Evolutionary conservation across 2,329 filamentous ascomycete species (phyloP), one percentile per base, ranked within the genome.

Genomic region (Verticillium nubilum): DNA sequence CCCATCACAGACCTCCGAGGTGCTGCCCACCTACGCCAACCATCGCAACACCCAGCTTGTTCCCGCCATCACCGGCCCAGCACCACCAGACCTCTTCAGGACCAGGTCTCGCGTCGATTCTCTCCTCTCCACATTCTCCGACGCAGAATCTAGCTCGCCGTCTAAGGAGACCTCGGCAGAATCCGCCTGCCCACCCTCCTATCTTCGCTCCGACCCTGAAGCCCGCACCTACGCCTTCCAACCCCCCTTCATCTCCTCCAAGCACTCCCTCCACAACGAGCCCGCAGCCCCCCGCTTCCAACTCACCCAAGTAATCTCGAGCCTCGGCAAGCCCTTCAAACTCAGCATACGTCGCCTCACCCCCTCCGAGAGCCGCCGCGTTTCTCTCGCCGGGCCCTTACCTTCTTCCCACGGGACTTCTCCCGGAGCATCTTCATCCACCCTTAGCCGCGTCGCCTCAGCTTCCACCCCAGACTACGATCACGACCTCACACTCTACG

Each of bases 21-120:
- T 19, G 12, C 64, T 67, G 2, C 70, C 71, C 25, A 73, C 67
- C 62, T 65, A 72, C 1, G 70, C 68, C n/a, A 74, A 61, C 1
- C 64, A 33, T 5, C 66, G 66, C 31, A 70, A 29, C 5, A 57
- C 29, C 26, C 25, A 56, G 3, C 50, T 37, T 13, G 55, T 42
- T 7, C 57, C 52, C 7, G 29, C 52, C 13, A n/a, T 47, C 42
- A 47, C 42, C 19, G 42, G 19, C 9, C 1, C 42, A 25, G 9
- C 42, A 10, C 42, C 42, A 3, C 42, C 42, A 25, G 42, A 47
- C n/a, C n/a, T 47, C 42, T 47, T 47, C 42, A n/a, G 42, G 42
- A 47, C n/a, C n/a, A 47, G 42, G 42, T 47, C 42, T 1, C n/a
- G 19, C n/a, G 42, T 47, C 6, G 42, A 47, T 9, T 47, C 42